Evolutionary conservation across 495 filamentous ascomycete genomes (phyloP), one percentile per base, ranked within the genome.

Genomic region (Penicillium arizonense): DNA sequence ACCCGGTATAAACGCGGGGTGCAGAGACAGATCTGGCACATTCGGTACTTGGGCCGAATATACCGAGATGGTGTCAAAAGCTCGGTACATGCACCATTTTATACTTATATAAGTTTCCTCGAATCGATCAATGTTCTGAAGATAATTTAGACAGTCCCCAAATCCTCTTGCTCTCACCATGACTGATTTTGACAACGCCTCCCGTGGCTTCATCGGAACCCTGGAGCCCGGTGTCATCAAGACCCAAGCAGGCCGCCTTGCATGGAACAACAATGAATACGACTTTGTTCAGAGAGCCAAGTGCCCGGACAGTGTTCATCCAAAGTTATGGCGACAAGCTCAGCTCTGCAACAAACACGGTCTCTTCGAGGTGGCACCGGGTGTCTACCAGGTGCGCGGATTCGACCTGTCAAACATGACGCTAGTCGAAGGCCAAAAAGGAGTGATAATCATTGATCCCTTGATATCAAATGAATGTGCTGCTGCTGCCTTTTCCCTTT

Each of bases 321-420:
- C 26, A 7, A 30, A 30, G 5, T 7, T 30, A 30, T 30, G 26
- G 26, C 26, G 26, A 30, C 26, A 30, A 7, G 26, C 26, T 30
- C 26, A 30, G 26, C 26, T 30, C 26, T 30, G 26, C 26, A 30
- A 3, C 26, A 30, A 30, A 30, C 26, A 30, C 26, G 26, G 26
- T 7, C 26, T 30, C 7, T 30, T 30, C 8, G 26, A 30, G 26
- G 26, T 30, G 26, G 26, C 26, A 5, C 26, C 26, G 7, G 26
- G 26, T 30, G 26, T 30, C 26, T 30, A 30, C 26, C 26, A 30
- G 5, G 26, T 30, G 23, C 59, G 59, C 39, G 52, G 52, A 8
- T 51, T 58, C 13, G 61, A 58, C n/a, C 40, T 64, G 7, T 56
- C 61, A 0, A 61, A 61, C 44, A 64, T 55, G 43, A 64, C 55